Conservation (phyloP, 2,329 filamentous ascomycete species). For the Colletotrichum salicis region DNA sequence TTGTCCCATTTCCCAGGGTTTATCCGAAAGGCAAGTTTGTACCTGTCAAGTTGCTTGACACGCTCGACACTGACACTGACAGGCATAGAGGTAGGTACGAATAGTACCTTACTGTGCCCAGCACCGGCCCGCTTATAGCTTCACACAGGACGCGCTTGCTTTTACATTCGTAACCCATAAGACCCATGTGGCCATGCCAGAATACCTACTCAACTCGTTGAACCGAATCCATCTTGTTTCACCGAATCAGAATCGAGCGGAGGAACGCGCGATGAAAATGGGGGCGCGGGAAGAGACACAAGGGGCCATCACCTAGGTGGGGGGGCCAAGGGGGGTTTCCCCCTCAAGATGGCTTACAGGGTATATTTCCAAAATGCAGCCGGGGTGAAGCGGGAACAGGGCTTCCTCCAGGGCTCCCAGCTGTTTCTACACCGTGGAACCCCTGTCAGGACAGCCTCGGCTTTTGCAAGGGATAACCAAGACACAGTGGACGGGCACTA, state of each 20-base stretch:
- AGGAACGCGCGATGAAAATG: slow-evolving; percentile 25
- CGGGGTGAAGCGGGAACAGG: slow-evolving; percentile 5
- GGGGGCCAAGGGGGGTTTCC: background rate
- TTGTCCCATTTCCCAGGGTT: background rate
- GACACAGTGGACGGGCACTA: slow-evolving; percentile 22
- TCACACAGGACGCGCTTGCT: background rate
- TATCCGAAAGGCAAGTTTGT: background rate
- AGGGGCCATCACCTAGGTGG: background rate
- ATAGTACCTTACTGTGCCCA: background rate
- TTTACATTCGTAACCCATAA: background rate
- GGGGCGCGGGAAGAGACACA: slow-evolving; percentile 24
- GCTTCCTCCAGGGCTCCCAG: slow-evolving; percentile 7
- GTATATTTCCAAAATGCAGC: slow-evolving; percentile 1
- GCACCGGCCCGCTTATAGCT: background rate
- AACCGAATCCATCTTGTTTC: slow-evolving; percentile 20
- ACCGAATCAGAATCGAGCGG: slow-evolving; percentile 21
- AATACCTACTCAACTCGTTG: background rate
- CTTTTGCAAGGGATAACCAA: slow-evolving; percentile 20
- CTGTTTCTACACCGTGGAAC: slow-evolving; percentile 10
- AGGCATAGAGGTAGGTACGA: background rate
- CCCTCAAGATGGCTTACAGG: slow-evolving; percentile 19
- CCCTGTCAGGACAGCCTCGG: background rate
- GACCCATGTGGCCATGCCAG: slow-evolving; percentile 11
- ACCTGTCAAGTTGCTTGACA: background rate
- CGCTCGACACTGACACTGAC: background rate